phyloP scores from a whole-genome alignment of 116 monocot species.

The Cymodocea nodosa region DNA sequence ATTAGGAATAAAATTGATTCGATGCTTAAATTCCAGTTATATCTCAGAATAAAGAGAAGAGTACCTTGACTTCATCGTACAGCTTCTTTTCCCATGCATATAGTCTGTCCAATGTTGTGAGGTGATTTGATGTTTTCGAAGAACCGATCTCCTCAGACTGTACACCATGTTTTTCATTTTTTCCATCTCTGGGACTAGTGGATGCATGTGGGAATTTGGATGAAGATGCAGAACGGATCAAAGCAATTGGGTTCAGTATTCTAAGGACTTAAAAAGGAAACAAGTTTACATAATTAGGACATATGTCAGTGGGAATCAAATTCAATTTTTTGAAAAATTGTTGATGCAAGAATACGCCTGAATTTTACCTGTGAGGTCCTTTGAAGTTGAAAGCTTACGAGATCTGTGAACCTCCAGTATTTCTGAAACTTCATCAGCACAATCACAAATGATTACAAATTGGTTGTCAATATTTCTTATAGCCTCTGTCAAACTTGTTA shows the following conservation, averaged over 20 bases:
- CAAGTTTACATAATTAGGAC: no score
- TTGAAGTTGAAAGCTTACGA: constrained; percentile 34
- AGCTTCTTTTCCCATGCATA: constrained; percentile 96
- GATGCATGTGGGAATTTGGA: constrained; percentile 34
- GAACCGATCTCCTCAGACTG: constrained; percentile 54
- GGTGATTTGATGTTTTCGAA: constrained; percentile 53
- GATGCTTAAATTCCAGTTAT: not conserved
- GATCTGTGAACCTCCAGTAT: constrained; percentile 62
- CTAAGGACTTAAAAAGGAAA: constrained; percentile 21
- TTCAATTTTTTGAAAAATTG: not conserved
- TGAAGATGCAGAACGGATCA: constrained; percentile 55
- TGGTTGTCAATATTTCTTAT: constrained; percentile 53
- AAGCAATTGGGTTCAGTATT: constrained; percentile 58
- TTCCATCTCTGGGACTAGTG: not conserved
- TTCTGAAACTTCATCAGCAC: constrained; percentile 55
- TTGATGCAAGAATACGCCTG: not conserved
- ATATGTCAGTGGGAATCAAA: not conserved
- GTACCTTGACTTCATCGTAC: constrained; percentile 92
- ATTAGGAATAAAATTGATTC: not conserved
- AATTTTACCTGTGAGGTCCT: constrained; percentile 39
- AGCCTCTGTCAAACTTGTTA: constrained; percentile 44
- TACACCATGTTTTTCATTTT: constrained; percentile 19
- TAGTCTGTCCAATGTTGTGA: constrained; percentile 71
- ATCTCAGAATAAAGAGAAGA: not conserved
- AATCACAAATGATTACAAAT: constrained; percentile 50